These are phyloP conservation scores for Malassezia slooffiae DNA, from an alignment of 1,284 basidiomycete genomes.

Conservation along the genomic window DNA sequence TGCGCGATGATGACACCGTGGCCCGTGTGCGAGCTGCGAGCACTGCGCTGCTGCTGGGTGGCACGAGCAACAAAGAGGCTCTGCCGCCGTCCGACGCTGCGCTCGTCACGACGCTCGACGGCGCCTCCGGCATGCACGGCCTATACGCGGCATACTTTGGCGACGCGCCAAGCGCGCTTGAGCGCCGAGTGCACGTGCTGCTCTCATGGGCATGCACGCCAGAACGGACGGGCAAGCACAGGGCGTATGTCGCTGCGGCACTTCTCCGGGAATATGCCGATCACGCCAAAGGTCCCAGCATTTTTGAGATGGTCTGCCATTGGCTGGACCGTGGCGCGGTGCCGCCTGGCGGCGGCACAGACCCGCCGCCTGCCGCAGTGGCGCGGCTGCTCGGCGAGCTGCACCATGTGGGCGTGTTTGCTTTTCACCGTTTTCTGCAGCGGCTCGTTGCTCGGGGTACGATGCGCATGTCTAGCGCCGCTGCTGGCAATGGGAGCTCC, in stretches of 20 bases:
- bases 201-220: slow-evolving; percentile 6
- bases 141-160: slow-evolving; percentile 8
- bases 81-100: slow-evolving; percentile 1
- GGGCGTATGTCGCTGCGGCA: slow-evolving; percentile 1
- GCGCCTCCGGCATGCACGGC: not conserved
- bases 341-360: no score
- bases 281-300: no score
- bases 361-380: not conserved
- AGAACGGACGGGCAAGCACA: not conserved
- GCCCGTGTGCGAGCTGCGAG: no score
- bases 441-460: slow-evolving; percentile 65
- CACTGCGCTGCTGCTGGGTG: no score
- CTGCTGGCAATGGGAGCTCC: slow-evolving; percentile 20
- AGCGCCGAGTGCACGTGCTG: slow-evolving; percentile 2
- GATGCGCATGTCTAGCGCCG: slow-evolving; percentile 4
- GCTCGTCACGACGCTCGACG: slow-evolving; percentile 3
- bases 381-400: slow-evolving; percentile 56
- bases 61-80: no score
- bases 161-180: not conserved
- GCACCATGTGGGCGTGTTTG: slow-evolving; percentile 63
- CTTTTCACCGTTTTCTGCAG: slow-evolving; percentile 72
- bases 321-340: no score
- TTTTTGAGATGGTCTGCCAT: no score
- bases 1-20: no score
- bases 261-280: not conserved